Conservation (phyloP, 2,329 filamentous ascomycete genomes). For the Colletotrichum aenigma region DNA sequence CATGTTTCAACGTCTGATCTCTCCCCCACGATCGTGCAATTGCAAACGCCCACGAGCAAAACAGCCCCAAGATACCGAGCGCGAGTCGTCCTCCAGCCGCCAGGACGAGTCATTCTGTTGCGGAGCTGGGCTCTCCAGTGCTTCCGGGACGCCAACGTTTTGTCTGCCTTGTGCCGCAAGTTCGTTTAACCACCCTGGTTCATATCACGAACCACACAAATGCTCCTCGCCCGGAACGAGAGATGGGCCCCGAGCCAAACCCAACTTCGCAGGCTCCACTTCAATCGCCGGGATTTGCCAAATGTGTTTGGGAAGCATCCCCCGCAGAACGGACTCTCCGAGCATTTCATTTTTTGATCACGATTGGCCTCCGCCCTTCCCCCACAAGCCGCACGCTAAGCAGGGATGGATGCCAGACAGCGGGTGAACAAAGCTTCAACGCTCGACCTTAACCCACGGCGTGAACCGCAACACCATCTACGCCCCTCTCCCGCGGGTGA, state of each 20-base stretch:
- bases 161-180: neutral
- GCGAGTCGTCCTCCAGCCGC: neutral
- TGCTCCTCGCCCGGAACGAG: neutral
- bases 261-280: neutral
- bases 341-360: neutral
- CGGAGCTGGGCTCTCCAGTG: neutral
- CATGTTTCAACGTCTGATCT: neutral
- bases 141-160: neutral
- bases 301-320: neutral
- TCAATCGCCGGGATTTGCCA: neutral
- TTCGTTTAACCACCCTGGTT: neutral
- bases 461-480: neutral
- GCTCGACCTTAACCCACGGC: neutral
- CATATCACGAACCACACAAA: neutral
- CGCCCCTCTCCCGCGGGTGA: neutral
- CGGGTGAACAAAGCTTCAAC: neutral
- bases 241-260: neutral
- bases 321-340: neutral
- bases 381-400: neutral
- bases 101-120: neutral
- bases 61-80: neutral
- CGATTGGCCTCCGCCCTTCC: neutral
- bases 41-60: neutral
- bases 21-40: neutral
- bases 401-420: neutral